These are phyloP conservation scores for Ascochyta pisi DNA, from an alignment of 2,329 filamentous ascomycete species.

Conservation along the genomic window DNA sequence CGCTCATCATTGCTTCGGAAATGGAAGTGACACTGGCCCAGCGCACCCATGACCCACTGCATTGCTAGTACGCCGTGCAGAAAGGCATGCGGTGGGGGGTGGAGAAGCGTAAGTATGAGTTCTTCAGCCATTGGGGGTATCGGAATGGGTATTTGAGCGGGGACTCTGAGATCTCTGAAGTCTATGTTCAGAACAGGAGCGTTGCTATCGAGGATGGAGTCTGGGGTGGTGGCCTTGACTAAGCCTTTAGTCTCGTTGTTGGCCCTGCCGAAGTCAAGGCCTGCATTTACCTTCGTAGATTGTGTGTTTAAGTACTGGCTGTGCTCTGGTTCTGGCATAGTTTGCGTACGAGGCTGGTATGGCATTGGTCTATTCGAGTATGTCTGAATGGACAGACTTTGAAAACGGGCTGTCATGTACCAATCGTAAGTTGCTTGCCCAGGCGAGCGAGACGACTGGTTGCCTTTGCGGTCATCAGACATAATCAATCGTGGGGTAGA, in stretches of 20 bases:
- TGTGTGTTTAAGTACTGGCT: conserved; percentile 23
- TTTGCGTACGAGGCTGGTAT: background rate
- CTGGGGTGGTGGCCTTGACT: background rate
- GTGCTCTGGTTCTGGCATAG: conserved; percentile 11
- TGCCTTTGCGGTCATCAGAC: background rate
- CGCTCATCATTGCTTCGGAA: conserved; percentile 23
- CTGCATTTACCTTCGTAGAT: conserved; percentile 21
- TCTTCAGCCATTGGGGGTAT: background rate
- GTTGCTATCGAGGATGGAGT: background rate
- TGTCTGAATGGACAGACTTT: background rate
- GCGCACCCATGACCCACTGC: conserved; percentile 25
- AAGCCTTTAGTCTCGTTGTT: background rate
- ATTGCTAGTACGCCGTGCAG: conserved; percentile 24
- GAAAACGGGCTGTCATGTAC: background rate
- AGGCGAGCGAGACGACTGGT: background rate
- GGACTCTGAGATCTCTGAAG: conserved; percentile 1
- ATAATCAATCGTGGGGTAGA: background rate
- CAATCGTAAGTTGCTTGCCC: background rate
- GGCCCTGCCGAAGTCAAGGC: conserved; percentile 2
- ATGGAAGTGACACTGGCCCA: conserved; percentile 20
- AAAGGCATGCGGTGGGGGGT: conserved; percentile 29
- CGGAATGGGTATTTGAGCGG: background rate
- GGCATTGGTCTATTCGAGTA: background rate
- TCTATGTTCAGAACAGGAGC: background rate
- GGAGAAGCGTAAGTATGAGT: conserved; percentile 15